Base-by-base conservation (phyloP, 2,329 filamentous ascomycete genomes). In the Neonectria coccinea region DNA sequence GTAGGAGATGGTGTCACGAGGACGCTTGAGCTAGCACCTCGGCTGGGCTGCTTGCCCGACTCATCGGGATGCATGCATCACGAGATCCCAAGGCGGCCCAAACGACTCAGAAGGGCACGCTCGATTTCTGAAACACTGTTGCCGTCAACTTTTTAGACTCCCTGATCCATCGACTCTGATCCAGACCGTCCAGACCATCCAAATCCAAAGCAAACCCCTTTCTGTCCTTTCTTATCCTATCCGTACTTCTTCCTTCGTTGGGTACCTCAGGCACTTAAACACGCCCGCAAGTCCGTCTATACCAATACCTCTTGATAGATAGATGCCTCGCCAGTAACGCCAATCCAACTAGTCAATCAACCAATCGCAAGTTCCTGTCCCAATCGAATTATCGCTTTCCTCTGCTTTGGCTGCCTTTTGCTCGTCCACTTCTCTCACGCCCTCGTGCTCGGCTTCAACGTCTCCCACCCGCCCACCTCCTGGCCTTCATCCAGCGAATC, bases 381-480 rank as follows among this genome's bases (percentile, higher is more conserved):
- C 41, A 41, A 52, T 45, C 47, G 16, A 36, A 39, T 8, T 52
- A 3, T 14, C 12, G 33, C 16, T 20, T 45, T 29, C 16, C 27
- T 12, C 11, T 4, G 22, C 10, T 20, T 16, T 16, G 16, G 5
- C 14, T 39, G 14, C 3, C 12, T 33, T 5, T 12, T 12, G 10
- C 3, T 12, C 31, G 31, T 10, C 33, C 33, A 33, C 12, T 16
- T 11, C 10, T 20, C 44, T 64, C 61, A 70, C 60, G 69, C 59
- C 52, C 69, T 70, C 41, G 73, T 73, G 57, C 74, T 80, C 27
- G 86, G 86, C 73, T 85, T 85, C 71, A 88, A 70, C 5, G 85
- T 84, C 71, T 88, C 84, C 85, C 86, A 88, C 22, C 83, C 81
- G 12, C 83, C 82, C 75, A 87, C 79, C 41, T 83, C 83, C 39